Evolutionary conservation across 169 alveolate genomes (phyloP), one percentile per base, ranked within the genome.

Genomic region (Eimeria praecox): DNA sequence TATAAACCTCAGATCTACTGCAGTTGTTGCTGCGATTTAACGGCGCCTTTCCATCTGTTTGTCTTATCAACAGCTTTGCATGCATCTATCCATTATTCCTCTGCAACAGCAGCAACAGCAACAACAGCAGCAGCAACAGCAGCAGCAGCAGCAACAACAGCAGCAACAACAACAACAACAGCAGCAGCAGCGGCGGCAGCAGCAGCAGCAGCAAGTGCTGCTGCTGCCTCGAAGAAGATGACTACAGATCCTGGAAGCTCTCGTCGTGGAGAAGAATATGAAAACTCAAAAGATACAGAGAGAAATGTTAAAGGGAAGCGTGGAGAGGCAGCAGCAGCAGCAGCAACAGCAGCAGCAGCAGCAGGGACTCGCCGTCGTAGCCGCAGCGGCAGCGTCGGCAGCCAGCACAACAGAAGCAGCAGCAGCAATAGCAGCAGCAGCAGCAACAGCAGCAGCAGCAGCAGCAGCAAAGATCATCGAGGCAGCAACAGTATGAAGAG

Each of bases 381-480:
- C 69, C 27, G 89, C 69, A 80, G 89, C 69, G 20, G 89, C 52
- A 80, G 89, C 69, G 22, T 22, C 38, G 33, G 89, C 3, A 18
- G 66, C 40, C 42, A 69, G 42, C 54, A 24, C 69, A 80, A 24
- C 69, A 80, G 69, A 27, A 80, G 89, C 59, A 35, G 69, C 89
- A 35, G 62, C 64, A 35, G 89, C 59, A n/a, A 42, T 20, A 16
- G 66, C 69, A 80, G 89, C 89, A 80, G 89, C 89, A n/a, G 40
- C 64, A 46, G 66, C 64, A 44, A 69, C 89, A 80, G 89, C 89
- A n/a, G 40, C 64, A 46, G 66, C 64, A 44, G 87, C 64, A 77
- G 59, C 64, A 35, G 87, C 59, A 54, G 75, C 80, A n/a, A 0
- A 27, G 56, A 30, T 54, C n/a, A n/a, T 49, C 66, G 66, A 16